These are phyloP conservation scores for Apiospora malaysiana DNA, from an alignment of 2,329 filamentous ascomycete species.

Conservation along the genomic window DNA sequence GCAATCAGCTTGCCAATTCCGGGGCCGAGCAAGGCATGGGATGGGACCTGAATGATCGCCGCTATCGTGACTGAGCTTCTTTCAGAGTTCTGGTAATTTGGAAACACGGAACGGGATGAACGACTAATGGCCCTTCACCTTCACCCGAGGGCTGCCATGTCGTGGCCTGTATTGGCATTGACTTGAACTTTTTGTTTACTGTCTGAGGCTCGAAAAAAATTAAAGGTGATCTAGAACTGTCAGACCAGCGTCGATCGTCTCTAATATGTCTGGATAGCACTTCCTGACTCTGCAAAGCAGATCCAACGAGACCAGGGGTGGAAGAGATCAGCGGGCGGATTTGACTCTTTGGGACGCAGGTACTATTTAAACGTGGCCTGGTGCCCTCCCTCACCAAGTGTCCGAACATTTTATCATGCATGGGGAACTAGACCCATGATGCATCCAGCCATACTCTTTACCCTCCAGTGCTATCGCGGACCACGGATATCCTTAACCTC, in stretches of 20 bases:
- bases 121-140: neutral
- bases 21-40: slow-evolving; percentile 4
- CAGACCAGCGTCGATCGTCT: neutral
- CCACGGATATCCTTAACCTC: neutral
- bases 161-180: neutral
- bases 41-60: slow-evolving; percentile 14
- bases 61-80: slow-evolving; percentile 15
- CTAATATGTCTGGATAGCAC: neutral
- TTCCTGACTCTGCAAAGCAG: slow-evolving; percentile 15
- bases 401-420: slow-evolving; percentile 9
- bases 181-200: neutral
- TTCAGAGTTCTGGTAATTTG: slow-evolving; percentile 6
- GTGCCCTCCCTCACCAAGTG: slow-evolving; percentile 19
- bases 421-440: slow-evolving; percentile 16
- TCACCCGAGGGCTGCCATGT: neutral
- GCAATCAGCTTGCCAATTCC: slow-evolving; percentile 11
- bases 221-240: neutral
- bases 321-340: slow-evolving; percentile 31
- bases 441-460: slow-evolving; percentile 6
- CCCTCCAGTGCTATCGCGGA: slow-evolving; percentile 9
- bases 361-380: slow-evolving; percentile 28
- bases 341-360: slow-evolving; percentile 33
- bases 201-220: neutral
- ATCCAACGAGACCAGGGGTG: slow-evolving; percentile 20
- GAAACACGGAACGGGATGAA: slow-evolving; percentile 15